Evolutionary conservation across 495 filamentous ascomycete species (phyloP).

Genomic region (Acidomyces sp.): DNA sequence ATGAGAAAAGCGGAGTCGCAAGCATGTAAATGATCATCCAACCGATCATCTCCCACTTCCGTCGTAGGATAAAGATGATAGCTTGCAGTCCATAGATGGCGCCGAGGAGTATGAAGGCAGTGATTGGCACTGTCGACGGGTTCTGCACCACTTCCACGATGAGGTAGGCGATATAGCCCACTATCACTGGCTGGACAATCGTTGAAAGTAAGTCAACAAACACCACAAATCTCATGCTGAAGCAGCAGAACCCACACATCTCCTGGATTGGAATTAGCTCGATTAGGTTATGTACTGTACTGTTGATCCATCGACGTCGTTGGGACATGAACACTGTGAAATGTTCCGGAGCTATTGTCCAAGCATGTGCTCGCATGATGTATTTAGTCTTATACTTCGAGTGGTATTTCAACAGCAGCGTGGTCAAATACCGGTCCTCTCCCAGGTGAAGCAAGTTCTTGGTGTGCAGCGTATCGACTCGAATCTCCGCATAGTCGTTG

Average conservation of each 20-base stretch:
- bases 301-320: conserved; percentile 98
- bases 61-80: conserved; percentile 87
- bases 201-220: conserved; percentile 89
- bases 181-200: conserved; percentile 76
- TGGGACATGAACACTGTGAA: conserved; percentile 94
- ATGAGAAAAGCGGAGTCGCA: conserved; percentile 83
- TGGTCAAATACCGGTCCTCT: conserved; percentile 94
- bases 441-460: conserved; percentile 94
- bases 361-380: conserved; percentile 79
- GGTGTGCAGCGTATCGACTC: conserved; percentile 96
- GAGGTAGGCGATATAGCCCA: conserved; percentile 86
- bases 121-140: conserved; percentile 56
- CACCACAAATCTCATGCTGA: conserved; percentile 97
- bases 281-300: conserved; percentile 93
- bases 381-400: conserved; percentile 96
- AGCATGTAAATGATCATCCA: conserved; percentile 97
- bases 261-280: conserved; percentile 88
- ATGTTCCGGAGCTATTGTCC: conserved; percentile 89
- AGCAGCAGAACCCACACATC: conserved; percentile 98
- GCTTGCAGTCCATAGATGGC: conserved; percentile 95
- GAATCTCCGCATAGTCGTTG: conserved; percentile 74
- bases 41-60: conserved; percentile 98
- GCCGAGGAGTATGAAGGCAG: conserved; percentile 75
- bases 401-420: conserved; percentile 83
- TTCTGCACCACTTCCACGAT: conserved; percentile 56